Conservation (phyloP, 768 basidiomycete genomes). For the Lentinula sp. region DNA sequence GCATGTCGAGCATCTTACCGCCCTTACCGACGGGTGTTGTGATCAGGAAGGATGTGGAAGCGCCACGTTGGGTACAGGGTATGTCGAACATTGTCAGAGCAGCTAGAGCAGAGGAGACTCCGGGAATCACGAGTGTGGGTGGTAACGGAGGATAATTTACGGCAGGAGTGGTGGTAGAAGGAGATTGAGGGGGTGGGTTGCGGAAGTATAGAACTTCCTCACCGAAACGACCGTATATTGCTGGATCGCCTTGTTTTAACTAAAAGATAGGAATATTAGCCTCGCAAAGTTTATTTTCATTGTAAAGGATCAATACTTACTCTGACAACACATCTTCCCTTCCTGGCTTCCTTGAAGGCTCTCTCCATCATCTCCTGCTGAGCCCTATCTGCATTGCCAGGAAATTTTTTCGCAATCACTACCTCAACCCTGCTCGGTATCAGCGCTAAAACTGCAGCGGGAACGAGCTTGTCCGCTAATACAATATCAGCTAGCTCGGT, state of each 20-base stretch:
- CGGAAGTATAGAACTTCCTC: conserved; percentile 96
- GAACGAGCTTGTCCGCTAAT: conserved; percentile 95
- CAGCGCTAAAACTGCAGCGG: conserved; percentile 76
- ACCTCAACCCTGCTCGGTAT: conserved; percentile 71
- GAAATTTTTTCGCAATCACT: conserved; percentile 93
- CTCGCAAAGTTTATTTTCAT: background rate
- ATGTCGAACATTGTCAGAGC: conserved; percentile 88
- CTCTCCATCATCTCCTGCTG: conserved; percentile 94
- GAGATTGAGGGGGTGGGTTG: conserved; percentile 27
- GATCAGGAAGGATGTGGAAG: conserved; percentile 81
- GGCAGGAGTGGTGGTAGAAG: background rate
- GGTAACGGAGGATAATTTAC: conserved; percentile 35
- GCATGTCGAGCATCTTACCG: conserved; percentile 79
- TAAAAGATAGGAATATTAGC: conserved; percentile 17
- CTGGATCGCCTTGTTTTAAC: conserved; percentile 98
- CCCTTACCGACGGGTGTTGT: conserved; percentile 92
- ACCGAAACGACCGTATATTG: conserved; percentile 89
- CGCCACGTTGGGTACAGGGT: conserved; percentile 93
- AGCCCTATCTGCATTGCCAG: conserved; percentile 93
- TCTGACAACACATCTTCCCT: conserved; percentile 82
- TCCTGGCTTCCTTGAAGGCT: conserved; percentile 75
- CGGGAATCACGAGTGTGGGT: conserved; percentile 85
- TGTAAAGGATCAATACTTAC: conserved; percentile 33
- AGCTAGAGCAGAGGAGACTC: conserved; percentile 84
- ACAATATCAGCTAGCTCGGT: conserved; percentile 81